Evolutionary conservation across 352 stramenopile genomes (phyloP), one percentile per base, ranked within the genome.

Genomic region (Globisporangium irregulare): DNA sequence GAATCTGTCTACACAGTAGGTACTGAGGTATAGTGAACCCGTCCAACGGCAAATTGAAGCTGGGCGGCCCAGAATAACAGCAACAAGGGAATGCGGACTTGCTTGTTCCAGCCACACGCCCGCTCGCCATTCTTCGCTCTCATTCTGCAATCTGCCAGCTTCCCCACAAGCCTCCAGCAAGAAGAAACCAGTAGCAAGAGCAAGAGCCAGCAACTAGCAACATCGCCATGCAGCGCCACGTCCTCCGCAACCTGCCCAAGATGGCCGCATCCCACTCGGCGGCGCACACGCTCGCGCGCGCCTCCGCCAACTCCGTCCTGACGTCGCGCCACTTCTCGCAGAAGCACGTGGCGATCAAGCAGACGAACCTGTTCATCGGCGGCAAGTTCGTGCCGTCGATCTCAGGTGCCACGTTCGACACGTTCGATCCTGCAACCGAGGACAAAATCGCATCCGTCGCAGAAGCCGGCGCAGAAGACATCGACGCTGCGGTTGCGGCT

Each of bases 361-460:
- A 92, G 41, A 69, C 64, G 27, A 85, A 91, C 46, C 73, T 97
- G 55, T 81, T 97, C 62, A 97, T 97, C 72, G 89, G 93, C 75
- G 80, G 80, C 75, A 72, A 95, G 72, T 97, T 95, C 64, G 88
- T 97, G 57, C 77, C 88, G 14, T 79, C 84, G 9, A 57, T 73
- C 24, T 76, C 71, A 41, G 88, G 88, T 43, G 77, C 82, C 62
- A 95, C 81, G 4, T 96, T 97, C 68, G 76, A 87, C 55, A 91
- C 78, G 22, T 81, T 90, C 67, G 90, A 97, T 76, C 89, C 89
- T n/a, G 78, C 87, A 1, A 95, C 83, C 6, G 87, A 94, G 68
- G 79, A 92, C 58, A 82, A 92, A 63, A 94, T 97, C 66, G 73
- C 75, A 15, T 55, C 77, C 9, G 84, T 97, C 4, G 80, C 86